Evolutionary conservation across 345 rosid species (phyloP), one percentile per base, ranked within the genome.

Genomic region (Eucalyptus erythrocorys): DNA sequence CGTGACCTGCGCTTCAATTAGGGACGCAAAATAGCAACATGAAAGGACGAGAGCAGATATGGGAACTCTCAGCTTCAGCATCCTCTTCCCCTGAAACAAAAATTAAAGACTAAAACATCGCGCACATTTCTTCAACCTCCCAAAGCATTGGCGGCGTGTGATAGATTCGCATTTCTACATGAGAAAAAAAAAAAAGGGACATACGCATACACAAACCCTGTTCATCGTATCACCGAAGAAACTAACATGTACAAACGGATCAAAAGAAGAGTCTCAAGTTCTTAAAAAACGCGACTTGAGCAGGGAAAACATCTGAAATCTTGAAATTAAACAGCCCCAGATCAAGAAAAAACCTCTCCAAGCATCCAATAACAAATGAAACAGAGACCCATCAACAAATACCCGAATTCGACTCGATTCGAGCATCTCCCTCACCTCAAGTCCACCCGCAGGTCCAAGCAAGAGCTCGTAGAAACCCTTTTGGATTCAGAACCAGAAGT

Each of bases 1-100:
- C 32, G 95, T 94, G 42, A 86, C 84, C 88, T 87, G 92, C 14
- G 95, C 94, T 87, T 87, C 90, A 26, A 92, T 79, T 27, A 90
- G 92, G 13, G 91, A 92, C 84, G 71, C 61, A 64, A 91, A 85
- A 89, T 81, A 93, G 87, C 87, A 90, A 86, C 22, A 94, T 4
- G 90, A 88, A 55, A 88, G 81, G 68, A 90, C 88, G 61, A 95
- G 91, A 61, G 85, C 43, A 89, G 51, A 91, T 66, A 86, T 86
- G n/a, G 48, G 68, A 43, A 81, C 48, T 89, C 88, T 92, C 61
- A 32, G 91, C 91, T 89, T 53, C 87, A 88, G 86, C 93, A 92
- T 90, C 79, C 68, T 86, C 80, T 26, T 81, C 10, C 34, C 89
- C 89, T 86, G 64, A 61, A 48, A 49, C 66, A 79, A 57, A 51